Conservation (phyloP, 2,329 filamentous ascomycete species). For the Tolypocladium ophioglossoides region DNA sequence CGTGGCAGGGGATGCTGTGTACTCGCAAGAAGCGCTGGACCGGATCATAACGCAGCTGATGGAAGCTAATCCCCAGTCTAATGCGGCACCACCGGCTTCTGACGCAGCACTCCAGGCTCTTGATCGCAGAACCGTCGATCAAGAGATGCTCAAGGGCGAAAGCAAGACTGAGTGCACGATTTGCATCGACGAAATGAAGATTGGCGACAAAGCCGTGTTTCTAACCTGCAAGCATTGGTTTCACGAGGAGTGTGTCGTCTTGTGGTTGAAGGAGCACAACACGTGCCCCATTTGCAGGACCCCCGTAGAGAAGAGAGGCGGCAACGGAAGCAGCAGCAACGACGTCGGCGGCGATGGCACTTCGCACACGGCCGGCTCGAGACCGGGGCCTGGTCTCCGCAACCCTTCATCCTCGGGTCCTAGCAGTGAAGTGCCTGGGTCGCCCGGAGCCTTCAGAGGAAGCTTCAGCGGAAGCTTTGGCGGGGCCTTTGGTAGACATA, state of each 20-base stretch:
- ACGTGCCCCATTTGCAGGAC: constrained; percentile 78
- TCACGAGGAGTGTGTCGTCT: constrained; percentile 68
- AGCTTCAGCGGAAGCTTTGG: neutral
- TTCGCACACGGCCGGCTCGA: neutral
- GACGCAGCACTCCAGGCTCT: constrained; percentile 63
- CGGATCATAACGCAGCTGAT: constrained; percentile 79
- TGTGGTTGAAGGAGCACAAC: constrained; percentile 85
- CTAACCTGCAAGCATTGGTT: constrained; percentile 93
- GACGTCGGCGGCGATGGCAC: constrained; percentile 1
- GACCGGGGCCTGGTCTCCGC: neutral
- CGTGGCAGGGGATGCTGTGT: constrained; percentile 69
- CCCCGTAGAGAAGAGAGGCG: constrained; percentile 33
- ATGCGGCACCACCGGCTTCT: constrained; percentile 73
- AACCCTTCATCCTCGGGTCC: neutral
- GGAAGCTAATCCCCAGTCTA: constrained; percentile 68
- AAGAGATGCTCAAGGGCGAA: constrained; percentile 54
- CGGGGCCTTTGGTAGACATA: neutral
- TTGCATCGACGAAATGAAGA: constrained; percentile 75
- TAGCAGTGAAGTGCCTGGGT: neutral
- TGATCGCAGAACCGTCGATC: constrained; percentile 58
- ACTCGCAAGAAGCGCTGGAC: constrained; percentile 83
- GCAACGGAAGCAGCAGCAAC: constrained; percentile 9
- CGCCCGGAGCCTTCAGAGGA: neutral
- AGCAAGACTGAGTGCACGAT: constrained; percentile 82
- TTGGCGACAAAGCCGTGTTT: constrained; percentile 63